Evolutionary conservation across 768 basidiomycete genomes (phyloP), one percentile per base, ranked within the genome.

Genomic region (Leccinum longicurvipes): DNA sequence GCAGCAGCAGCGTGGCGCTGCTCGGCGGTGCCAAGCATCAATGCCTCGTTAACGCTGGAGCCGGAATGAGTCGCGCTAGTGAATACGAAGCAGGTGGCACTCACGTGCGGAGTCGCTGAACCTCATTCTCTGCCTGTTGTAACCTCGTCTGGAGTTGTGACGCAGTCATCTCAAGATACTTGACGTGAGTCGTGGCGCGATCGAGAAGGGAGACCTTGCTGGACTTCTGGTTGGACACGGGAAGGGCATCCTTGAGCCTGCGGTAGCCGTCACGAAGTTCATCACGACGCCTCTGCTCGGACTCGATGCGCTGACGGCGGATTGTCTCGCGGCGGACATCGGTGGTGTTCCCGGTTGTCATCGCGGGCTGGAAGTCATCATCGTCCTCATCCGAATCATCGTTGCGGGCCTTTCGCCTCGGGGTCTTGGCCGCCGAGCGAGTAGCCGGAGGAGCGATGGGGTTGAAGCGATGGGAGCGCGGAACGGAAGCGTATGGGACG

Each of bases 251-350:
- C 82, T 92, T 93, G 76, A 96, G 85, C 56, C 88, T 83, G 64
- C 86, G 83, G 74, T 95, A 96, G 57, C 91, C 93, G 55, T 96
- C 93, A 54, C 93, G 80, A 69, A 96, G 89, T 74, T 96, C 93
- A 65, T 95, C 92, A 36, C 93, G 84, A 63, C 93, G 82, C 62
- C 92, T 80, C 79, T 95, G 90, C 78, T 93, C 91, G 24, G 91
- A 92, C 79, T 93, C 91, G 77, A 93, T 93, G 74, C 91, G 89
- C 77, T 93, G 91, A 69, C 85, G 85, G 70, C 91, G 89, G 65
- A 93, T 90, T 54, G 90, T 89, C 78, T 93, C 91, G 68, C 91
- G 89, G 73, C 91, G 90, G 74, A 79, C 78, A 68, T 87, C 87
- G 67, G 81, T 80, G 58, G 72, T 75, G 63, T 69, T 74, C 57